These are phyloP conservation scores for Neofusicoccum umdonicola DNA, from an alignment of 2,329 filamentous ascomycete genomes.

Conservation along the genomic window DNA sequence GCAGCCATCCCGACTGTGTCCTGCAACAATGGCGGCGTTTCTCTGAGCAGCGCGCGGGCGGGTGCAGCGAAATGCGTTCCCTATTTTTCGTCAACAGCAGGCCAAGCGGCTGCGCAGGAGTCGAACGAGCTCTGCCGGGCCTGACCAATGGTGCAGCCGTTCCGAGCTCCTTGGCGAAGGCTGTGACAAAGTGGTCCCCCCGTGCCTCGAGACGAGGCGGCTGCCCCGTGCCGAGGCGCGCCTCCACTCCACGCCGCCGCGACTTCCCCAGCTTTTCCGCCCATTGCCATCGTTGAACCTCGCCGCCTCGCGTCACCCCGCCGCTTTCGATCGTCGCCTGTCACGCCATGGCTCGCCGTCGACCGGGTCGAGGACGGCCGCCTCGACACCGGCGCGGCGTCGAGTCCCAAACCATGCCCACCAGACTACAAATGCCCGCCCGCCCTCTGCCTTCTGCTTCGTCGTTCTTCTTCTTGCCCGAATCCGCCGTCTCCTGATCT, in stretches of 20 bases:
- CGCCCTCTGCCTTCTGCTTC: neutral
- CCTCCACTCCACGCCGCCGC: neutral
- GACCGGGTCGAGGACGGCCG: neutral
- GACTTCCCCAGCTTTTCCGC: neutral
- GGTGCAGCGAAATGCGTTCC: too few relatives aligned
- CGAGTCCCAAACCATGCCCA: neutral
- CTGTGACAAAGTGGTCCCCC: too few relatives aligned
- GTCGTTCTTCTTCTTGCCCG: neutral
- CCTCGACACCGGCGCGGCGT: neutral
- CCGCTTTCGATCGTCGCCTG: neutral
- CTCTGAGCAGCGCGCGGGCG: too few relatives aligned
- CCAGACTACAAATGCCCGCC: neutral
- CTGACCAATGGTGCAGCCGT: neutral
- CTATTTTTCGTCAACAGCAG: too few relatives aligned
- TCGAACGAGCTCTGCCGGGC: neutral
- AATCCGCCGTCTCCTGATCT: neutral
- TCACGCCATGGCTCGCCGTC: neutral
- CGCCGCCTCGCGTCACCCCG: neutral
- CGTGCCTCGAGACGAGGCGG: neutral
- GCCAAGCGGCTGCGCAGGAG: neutral
- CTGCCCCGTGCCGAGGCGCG: neutral
- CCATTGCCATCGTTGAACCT: neutral
- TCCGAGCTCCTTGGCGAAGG: too few relatives aligned
- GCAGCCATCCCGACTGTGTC: too few relatives aligned
- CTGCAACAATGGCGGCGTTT: too few relatives aligned